Percentiles rank a stretch among this genome's conserved stretches.
Conservation (phyloP, 1,284 basidiomycete genomes). For the Phlebopus sp. region DNA sequence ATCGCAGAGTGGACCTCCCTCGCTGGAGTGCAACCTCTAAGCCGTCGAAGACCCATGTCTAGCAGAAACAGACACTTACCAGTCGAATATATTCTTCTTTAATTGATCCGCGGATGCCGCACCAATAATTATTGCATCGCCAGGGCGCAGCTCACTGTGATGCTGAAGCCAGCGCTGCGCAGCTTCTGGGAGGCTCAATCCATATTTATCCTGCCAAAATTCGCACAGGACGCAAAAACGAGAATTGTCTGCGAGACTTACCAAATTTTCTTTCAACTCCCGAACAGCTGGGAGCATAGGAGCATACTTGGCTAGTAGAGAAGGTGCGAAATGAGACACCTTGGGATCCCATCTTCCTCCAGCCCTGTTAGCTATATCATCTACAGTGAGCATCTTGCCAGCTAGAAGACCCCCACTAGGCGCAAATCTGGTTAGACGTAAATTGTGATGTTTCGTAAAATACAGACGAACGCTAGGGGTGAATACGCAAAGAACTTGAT, state of each 20-base stretch:
- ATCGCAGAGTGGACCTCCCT: constrained; percentile 50
- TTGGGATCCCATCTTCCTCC: constrained; percentile 21
- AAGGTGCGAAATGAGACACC: constrained; percentile 3
- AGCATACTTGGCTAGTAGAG: constrained; percentile 8
- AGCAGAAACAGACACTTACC: constrained; percentile 14
- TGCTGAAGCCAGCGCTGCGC: constrained; percentile 33
- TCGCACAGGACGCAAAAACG: neutral
- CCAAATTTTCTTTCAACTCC: constrained; percentile 14
- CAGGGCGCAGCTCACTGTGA: constrained; percentile 27
- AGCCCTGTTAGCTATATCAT: constrained; percentile 9
- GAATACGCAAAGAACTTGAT: constrained; percentile 62
- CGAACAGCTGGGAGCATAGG: constrained; percentile 13
- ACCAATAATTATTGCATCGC: constrained; percentile 33
- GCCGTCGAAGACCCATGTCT: too few species aligned
- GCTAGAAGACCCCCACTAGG: constrained; percentile 14
- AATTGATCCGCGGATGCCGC: constrained; percentile 27
- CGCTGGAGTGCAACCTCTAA: constrained; percentile 21
- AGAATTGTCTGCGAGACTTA: neutral
- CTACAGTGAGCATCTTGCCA: constrained; percentile 12
- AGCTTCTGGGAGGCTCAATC: constrained; percentile 12
- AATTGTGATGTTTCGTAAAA: neutral
- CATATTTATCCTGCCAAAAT: constrained; percentile 10
- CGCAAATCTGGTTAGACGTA: neutral
- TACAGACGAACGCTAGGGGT: constrained; percentile 32
- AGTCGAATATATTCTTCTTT: constrained; percentile 17